Evolutionary conservation across 2,329 filamentous ascomycete genomes (phyloP).

Genomic region (Cryphonectria naterciae): DNA sequence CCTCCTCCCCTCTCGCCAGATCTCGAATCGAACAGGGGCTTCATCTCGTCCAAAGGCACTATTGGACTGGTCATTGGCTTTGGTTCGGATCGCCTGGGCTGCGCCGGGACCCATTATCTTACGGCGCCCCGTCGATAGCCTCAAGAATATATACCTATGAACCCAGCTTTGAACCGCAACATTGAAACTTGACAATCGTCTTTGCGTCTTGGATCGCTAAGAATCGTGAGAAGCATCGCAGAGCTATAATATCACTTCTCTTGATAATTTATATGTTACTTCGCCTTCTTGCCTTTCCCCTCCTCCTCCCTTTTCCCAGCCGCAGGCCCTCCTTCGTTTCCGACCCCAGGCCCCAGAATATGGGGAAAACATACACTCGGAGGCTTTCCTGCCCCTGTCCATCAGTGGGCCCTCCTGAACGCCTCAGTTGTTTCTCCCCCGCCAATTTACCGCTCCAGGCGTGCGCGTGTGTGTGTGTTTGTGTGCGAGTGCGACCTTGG

Average conservation of each 20-base stretch:
- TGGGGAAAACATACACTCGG: constrained; percentile 12
- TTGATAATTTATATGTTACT: neutral
- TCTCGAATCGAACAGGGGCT: constrained; percentile 7
- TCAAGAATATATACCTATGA: neutral
- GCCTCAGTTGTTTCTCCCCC: constrained; percentile 2
- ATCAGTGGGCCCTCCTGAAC: neutral
- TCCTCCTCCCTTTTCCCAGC: neutral
- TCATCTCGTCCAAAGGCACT: constrained; percentile 6
- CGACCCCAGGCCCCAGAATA: neutral
- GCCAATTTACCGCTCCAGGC: constrained; percentile 10
- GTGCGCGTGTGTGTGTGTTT: neutral
- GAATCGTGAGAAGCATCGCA: neutral
- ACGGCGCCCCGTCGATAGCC: neutral
- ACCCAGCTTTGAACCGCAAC: neutral
- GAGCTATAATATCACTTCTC: neutral
- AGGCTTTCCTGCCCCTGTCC: constrained; percentile 25
- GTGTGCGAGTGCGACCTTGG: neutral
- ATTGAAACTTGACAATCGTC: neutral
- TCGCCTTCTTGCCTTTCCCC: neutral
- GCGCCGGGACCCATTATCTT: neutral
- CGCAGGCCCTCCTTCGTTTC: constrained; percentile 1
- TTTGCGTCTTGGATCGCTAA: neutral
- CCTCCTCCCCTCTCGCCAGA: neutral
- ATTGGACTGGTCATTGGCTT: neutral
- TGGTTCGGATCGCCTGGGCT: neutral